A percentile compares a stretch with the other conserved stretches of the same genome.
Evolutionary conservation across 2,329 filamentous ascomycete genomes (phyloP).

Genomic region (Raffaelea deltoideospora): DNA sequence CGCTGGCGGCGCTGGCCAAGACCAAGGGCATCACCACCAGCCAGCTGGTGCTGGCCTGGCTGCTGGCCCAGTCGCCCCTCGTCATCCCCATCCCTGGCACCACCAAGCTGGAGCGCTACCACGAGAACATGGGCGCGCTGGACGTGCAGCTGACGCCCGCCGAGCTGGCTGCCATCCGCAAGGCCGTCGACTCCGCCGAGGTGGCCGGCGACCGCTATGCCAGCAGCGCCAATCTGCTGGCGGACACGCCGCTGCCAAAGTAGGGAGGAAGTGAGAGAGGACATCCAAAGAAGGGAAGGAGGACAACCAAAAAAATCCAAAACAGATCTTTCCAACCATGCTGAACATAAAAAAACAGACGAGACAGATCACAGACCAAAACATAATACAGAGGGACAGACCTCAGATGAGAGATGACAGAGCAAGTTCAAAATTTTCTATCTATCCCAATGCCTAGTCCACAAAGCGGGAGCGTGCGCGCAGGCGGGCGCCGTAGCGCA

Average conservation of each 20-base stretch:
- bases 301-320: too few relatives aligned
- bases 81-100: constrained; percentile 24
- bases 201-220: constrained; percentile 4
- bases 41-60: constrained; percentile 43
- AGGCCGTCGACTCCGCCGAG: constrained; percentile 2
- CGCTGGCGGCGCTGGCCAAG: constrained; percentile 12
- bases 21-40: constrained; percentile 24
- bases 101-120: constrained; percentile 15
- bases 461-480: constrained; percentile 7
- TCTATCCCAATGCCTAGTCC: too few relatives aligned
- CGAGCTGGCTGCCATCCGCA: constrained; percentile 5
- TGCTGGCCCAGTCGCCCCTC: constrained; percentile 29
- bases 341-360: too few relatives aligned
- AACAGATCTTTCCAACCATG: too few relatives aligned
- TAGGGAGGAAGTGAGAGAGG: neutral
- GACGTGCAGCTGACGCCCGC: constrained; percentile 8
- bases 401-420: too few relatives aligned
- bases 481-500: constrained; percentile 6
- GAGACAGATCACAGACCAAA: too few relatives aligned
- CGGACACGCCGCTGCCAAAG: constrained; percentile 2
- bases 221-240: neutral
- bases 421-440: too few relatives aligned
- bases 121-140: constrained; percentile 16
- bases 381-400: too few relatives aligned
- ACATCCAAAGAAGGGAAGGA: neutral